These are phyloP conservation scores for Cenchrus americanus DNA, from an alignment of 176 grass and related monocot species.

Conservation along the genomic window DNA sequence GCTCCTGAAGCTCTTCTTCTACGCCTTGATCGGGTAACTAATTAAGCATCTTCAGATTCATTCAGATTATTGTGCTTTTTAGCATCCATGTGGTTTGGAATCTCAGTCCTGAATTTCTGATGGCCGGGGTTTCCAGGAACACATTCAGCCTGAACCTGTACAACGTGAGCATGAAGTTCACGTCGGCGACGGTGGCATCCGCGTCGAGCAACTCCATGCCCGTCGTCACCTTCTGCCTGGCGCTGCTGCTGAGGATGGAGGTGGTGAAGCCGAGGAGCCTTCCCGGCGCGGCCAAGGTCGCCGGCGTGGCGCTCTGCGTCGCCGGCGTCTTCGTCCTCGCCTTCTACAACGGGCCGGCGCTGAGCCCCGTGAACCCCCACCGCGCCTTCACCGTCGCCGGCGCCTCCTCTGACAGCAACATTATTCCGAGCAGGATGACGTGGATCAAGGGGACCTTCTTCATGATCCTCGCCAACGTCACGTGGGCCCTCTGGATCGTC, in stretches of 20 bases:
- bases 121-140: neutral
- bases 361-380: slow-evolving; percentile 61
- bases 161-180: slow-evolving; percentile 21
- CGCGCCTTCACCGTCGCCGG: neutral
- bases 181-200: slow-evolving; percentile 11
- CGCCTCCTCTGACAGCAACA: neutral
- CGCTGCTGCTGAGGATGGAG: slow-evolving; percentile 67
- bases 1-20: slow-evolving; percentile 69
- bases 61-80: neutral
- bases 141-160: slow-evolving; percentile 32
- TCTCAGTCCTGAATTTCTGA: neutral
- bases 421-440: slow-evolving; percentile 27
- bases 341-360: slow-evolving; percentile 52
- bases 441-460: slow-evolving; percentile 75
- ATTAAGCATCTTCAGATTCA: neutral
- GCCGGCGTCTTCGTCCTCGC: slow-evolving; percentile 58
- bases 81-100: neutral
- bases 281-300: slow-evolving; percentile 53
- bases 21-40: slow-evolving; percentile 52
- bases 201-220: slow-evolving; percentile 15
- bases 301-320: slow-evolving; percentile 55
- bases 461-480: slow-evolving; percentile 52
- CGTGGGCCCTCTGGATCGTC: slow-evolving; percentile 72
- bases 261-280: slow-evolving; percentile 44
- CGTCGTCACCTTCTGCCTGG: slow-evolving; percentile 41